Evolutionary conservation across 495 filamentous ascomycete genomes (phyloP).

Genomic region (Penicillium paxilli): DNA sequence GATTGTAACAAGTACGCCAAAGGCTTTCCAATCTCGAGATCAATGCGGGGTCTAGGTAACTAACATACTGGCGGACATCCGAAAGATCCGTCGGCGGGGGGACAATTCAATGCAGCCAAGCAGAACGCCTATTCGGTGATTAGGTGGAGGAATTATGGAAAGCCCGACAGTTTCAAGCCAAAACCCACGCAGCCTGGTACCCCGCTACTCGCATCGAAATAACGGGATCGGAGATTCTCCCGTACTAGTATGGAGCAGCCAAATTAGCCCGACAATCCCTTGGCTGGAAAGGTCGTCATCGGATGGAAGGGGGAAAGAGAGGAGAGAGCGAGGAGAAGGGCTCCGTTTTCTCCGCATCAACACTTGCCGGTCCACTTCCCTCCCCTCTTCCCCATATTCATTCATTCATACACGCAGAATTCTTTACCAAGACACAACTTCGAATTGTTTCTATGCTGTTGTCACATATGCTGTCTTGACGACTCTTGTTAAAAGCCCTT

Average conservation of each 20-base stretch:
- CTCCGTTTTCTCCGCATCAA: slow-evolving; percentile 27
- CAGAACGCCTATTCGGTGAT: slow-evolving; percentile 1
- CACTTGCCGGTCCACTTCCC: slow-evolving; percentile 21
- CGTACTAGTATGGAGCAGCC: neutral
- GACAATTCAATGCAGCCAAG: slow-evolving; percentile 15
- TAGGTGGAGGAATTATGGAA: neutral
- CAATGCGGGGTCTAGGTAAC: slow-evolving; percentile 18
- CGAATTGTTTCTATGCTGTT: too few species aligned
- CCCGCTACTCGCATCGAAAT: neutral
- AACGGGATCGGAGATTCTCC: neutral
- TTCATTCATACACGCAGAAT: too few species aligned
- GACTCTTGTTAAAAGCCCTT: too few species aligned
- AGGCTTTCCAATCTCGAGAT: neutral
- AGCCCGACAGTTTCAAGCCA: neutral
- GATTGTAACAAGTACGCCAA: too few species aligned
- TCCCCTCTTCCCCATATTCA: slow-evolving; percentile 18
- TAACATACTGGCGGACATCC: slow-evolving; percentile 24
- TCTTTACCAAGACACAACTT: too few species aligned
- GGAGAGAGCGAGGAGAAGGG: neutral
- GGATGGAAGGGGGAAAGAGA: too few species aligned
- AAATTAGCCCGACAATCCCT: neutral
- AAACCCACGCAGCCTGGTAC: neutral
- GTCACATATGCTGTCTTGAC: too few species aligned
- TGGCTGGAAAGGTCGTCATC: neutral
- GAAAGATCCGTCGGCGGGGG: slow-evolving; percentile 21